Evolutionary conservation across 805 yeast genomes (phyloP).

Genomic region (Starmerella ratchasimensis): DNA sequence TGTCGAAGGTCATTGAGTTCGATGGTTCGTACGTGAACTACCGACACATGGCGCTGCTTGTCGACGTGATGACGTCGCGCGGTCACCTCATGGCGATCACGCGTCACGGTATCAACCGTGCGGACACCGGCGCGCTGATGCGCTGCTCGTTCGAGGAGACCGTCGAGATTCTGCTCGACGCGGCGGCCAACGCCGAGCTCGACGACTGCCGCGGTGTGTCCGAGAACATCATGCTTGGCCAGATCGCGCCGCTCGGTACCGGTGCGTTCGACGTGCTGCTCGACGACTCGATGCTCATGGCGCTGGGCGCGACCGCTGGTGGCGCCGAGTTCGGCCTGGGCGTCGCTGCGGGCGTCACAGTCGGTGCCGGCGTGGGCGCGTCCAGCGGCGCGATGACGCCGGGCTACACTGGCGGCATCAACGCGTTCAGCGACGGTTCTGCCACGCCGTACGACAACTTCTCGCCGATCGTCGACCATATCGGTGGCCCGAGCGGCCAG

Average conservation of each 20-base stretch:
- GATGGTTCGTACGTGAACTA: conserved; percentile 99
- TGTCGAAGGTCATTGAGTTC: conserved; percentile 92
- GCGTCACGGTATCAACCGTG: conserved; percentile 98
- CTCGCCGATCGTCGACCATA: conserved; percentile 33
- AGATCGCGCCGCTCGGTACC: conserved; percentile 96
- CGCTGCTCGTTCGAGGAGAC: conserved; percentile 99
- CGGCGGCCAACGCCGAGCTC: conserved; percentile 94
- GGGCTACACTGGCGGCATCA: conserved; percentile 23
- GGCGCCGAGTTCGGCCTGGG: not conserved
- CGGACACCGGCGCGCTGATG: conserved; percentile 98
- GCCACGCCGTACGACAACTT: conserved; percentile 79
- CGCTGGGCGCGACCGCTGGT: conserved; percentile 31
- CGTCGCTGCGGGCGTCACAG: conserved; percentile 23
- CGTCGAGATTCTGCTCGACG: conserved; percentile 91
- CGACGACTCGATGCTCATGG: conserved; percentile 71
- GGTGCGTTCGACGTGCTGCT: conserved; percentile 94
- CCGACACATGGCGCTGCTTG: conserved; percentile 94
- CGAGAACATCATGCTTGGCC: conserved; percentile 93
- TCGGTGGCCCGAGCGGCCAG: conserved; percentile 19
- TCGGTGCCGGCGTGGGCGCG: conserved; percentile 30
- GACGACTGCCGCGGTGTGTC: conserved; percentile 99
- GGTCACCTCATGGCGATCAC: conserved; percentile 98
- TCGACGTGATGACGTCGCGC: conserved; percentile 96
- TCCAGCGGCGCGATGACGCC: conserved; percentile 33
- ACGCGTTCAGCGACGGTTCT: conserved; percentile 54